Conservation (phyloP, 495 filamentous ascomycete genomes). For the Neohortaea acidophila region DNA sequence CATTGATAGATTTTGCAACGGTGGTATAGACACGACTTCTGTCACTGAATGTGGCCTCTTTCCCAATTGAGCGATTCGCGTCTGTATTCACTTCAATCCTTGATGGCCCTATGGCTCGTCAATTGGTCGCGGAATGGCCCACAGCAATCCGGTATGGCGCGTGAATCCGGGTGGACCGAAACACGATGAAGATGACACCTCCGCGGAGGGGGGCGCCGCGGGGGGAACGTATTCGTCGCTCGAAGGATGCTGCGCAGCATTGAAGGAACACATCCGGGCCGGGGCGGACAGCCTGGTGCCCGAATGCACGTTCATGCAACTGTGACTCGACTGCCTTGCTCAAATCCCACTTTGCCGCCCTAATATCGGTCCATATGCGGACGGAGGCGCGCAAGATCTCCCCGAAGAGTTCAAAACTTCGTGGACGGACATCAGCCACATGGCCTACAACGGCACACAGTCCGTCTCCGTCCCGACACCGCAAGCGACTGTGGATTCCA, state of each 20-base stretch:
- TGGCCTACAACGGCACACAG: neutral
- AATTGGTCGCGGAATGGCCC: no score
- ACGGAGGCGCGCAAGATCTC: conserved; percentile 13
- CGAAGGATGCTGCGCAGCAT: conserved; percentile 5
- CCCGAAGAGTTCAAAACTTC: conserved; percentile 11
- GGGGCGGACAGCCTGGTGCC: conserved; percentile 2
- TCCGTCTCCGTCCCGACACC: neutral
- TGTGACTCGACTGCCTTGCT: conserved; percentile 2
- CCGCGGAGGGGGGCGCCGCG: no score
- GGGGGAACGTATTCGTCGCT: no score
- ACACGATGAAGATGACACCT: no score
- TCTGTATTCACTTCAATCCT: no score
- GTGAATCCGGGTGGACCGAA: no score
- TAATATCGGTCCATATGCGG: conserved; percentile 13
- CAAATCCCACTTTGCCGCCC: conserved; percentile 10
- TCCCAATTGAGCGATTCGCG: no score
- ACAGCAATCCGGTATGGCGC: no score
- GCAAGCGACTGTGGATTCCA: neutral
- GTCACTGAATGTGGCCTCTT: no score
- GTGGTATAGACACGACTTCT: no score
- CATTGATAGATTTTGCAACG: no score
- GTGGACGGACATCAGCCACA: conserved; percentile 7
- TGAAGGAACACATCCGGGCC: conserved; percentile 4
- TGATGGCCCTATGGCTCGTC: no score
- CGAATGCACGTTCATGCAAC: conserved; percentile 9